Conservation (phyloP, 164 flowering plant genomes). For the Stephania japonica region DNA sequence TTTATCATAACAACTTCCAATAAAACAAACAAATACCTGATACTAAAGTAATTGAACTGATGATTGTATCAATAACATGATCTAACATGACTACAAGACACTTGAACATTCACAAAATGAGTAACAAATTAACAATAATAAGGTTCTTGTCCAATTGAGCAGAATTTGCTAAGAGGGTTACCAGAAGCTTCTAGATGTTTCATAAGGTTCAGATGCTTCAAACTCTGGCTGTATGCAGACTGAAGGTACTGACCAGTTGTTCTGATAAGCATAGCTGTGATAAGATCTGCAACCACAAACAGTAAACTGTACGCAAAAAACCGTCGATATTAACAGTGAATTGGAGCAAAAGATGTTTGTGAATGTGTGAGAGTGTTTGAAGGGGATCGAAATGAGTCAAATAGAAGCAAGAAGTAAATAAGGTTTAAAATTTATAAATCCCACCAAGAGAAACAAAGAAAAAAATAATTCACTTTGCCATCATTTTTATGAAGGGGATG, state of each 20-base stretch:
- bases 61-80: background rate
- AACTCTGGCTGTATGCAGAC: slow-evolving; percentile 31
- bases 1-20: background rate
- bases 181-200: slow-evolving; percentile 35
- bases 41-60: background rate
- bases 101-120: background rate
- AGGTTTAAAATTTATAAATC: background rate
- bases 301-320: slow-evolving; percentile 69
- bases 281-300: slow-evolving; percentile 85
- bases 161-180: slow-evolving; percentile 10
- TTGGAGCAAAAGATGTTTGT: slow-evolving; percentile 9
- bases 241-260: slow-evolving; percentile 59
- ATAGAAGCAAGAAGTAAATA: background rate
- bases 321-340: slow-evolving; percentile 30
- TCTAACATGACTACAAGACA: background rate
- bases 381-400: background rate
- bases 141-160: too few relatives aligned
- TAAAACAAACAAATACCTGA: background rate
- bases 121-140: background rate
- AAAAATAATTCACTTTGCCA: background rate
- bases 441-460: background rate
- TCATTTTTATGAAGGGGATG: background rate
- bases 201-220: slow-evolving; percentile 40
- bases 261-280: slow-evolving; percentile 75
- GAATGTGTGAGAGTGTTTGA: background rate